Conservation (phyloP, 1,139 yeast genomes). For the Geotrichum restrictum region DNA sequence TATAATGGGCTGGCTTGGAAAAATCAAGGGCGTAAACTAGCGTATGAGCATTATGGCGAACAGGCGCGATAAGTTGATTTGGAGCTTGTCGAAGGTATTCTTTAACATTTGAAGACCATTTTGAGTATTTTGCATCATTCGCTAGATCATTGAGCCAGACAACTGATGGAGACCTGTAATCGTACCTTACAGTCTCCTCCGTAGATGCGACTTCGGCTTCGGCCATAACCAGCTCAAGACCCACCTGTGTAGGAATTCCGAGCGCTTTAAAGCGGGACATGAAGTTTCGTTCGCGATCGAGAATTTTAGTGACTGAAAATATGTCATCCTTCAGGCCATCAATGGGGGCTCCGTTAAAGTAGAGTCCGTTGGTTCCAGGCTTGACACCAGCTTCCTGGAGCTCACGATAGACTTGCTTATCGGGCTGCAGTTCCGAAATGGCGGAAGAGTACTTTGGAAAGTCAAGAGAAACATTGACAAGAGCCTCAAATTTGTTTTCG, state of each 20-base stretch:
- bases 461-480: conserved; percentile 35
- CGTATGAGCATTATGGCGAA: conserved; percentile 73
- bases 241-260: conserved; percentile 23
- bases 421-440: conserved; percentile 27
- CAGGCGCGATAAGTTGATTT: conserved; percentile 63
- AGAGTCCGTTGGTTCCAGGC: conserved; percentile 38
- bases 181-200: conserved; percentile 38
- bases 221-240: conserved; percentile 16
- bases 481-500: conserved; percentile 33
- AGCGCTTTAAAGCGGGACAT: conserved; percentile 28
- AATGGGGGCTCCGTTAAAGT: conserved; percentile 40
- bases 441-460: conserved; percentile 36
- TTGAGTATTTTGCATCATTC: conserved; percentile 52
- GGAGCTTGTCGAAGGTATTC: conserved; percentile 33
- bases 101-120: conserved; percentile 45
- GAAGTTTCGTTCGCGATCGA: conserved; percentile 35
- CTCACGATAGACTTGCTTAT: conserved; percentile 28
- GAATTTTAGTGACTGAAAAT: conserved; percentile 32
- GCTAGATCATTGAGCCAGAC: conserved; percentile 78
- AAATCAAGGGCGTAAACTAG: conserved; percentile 68
- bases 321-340: conserved; percentile 30
- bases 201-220: conserved; percentile 19
- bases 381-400: conserved; percentile 25
- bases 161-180: conserved; percentile 48
- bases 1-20: conserved; percentile 36